These are phyloP conservation scores for Tylopilus plumbeoviolaceoides DNA, from an alignment of 768 basidiomycete genomes.

Conservation along the genomic window DNA sequence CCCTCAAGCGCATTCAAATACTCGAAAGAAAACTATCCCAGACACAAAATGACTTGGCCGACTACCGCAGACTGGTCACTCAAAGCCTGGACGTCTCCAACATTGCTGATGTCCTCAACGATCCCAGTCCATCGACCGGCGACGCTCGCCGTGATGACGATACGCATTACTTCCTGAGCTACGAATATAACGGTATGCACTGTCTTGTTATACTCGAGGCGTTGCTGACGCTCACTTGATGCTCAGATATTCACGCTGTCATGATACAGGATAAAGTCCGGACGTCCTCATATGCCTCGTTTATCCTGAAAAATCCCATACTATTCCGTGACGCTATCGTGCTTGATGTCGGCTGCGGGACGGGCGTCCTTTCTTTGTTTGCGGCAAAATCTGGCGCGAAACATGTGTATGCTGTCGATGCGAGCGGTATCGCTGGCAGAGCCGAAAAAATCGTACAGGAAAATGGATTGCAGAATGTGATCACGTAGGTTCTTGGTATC, in stretches of 20 bases:
- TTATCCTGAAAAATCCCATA: constrained; percentile 77
- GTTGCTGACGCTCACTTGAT: neutral
- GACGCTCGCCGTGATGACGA: constrained; percentile 69
- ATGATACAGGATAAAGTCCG: constrained; percentile 97
- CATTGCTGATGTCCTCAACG: constrained; percentile 41
- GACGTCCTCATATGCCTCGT: constrained; percentile 89
- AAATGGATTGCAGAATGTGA: constrained; percentile 68
- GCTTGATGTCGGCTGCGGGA: constrained; percentile 95
- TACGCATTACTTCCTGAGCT: constrained; percentile 90
- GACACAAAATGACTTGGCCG: constrained; percentile 55
- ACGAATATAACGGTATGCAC: constrained; percentile 74
- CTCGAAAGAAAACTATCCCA: constrained; percentile 61
- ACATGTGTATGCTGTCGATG: constrained; percentile 88
- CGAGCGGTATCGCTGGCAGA: constrained; percentile 75
- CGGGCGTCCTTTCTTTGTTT: constrained; percentile 87
- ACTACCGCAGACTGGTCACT: constrained; percentile 57
- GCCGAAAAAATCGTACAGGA: constrained; percentile 73
- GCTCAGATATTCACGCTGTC: constrained; percentile 84
- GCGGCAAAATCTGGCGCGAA: constrained; percentile 88
- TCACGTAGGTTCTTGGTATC: constrained; percentile 45
- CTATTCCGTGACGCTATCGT: constrained; percentile 84
- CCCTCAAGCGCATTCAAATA: constrained; percentile 45
- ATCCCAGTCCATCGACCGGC: constrained; percentile 25
- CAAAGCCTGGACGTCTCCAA: constrained; percentile 46
- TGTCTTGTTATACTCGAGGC: neutral